These are phyloP conservation scores for Trichoderma sp. DNA, from an alignment of 2,329 filamentous ascomycete genomes.

Conservation along the genomic window DNA sequence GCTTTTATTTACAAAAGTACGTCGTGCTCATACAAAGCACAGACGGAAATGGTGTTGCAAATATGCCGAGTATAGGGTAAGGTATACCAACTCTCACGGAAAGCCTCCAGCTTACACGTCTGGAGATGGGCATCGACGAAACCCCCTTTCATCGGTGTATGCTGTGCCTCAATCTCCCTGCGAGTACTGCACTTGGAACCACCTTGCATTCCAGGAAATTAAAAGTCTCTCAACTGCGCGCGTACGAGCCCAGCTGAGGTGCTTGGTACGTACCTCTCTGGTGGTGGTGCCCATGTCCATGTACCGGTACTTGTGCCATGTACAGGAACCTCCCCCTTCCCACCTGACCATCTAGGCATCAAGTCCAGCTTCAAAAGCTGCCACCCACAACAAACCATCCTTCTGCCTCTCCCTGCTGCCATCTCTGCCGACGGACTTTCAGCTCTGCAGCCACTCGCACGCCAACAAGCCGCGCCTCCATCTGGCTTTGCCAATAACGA, in stretches of 20 bases:
- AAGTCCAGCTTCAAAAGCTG: neutral
- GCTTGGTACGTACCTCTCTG: neutral
- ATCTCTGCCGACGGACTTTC: neutral
- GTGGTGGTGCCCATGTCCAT: neutral
- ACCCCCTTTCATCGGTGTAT: neutral
- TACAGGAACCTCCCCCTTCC: neutral
- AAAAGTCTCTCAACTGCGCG: neutral
- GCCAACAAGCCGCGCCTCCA: neutral
- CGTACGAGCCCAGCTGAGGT: neutral
- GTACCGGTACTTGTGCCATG: neutral
- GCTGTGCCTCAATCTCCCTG: neutral
- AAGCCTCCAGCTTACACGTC: neutral
- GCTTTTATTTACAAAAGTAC: neutral
- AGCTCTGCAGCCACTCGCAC: neutral
- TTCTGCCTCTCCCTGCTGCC: neutral
- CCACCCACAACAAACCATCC: neutral
- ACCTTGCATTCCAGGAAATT: neutral
- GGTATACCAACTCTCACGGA: too few relatives aligned
- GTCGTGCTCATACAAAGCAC: neutral
- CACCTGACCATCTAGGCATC: neutral
- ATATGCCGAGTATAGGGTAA: neutral
- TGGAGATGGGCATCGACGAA: neutral
- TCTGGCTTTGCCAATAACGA: neutral
- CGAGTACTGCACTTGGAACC: neutral
- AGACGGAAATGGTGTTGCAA: neutral